These are phyloP conservation scores for Trichoderma sp. DNA, from an alignment of 2,329 filamentous ascomycete genomes.

Conservation along the genomic window DNA sequence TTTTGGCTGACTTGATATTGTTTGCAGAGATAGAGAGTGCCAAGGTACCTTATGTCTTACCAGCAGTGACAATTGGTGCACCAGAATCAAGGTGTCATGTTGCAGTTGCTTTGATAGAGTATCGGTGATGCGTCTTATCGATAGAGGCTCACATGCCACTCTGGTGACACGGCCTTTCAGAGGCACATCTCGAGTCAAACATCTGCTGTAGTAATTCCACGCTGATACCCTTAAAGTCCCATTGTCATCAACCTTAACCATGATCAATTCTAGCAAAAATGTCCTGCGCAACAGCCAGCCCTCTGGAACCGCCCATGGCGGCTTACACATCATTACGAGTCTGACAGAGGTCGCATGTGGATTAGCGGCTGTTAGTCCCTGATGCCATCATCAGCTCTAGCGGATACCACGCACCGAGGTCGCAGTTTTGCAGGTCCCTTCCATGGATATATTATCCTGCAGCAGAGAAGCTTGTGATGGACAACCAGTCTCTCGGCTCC, in stretches of 20 bases:
- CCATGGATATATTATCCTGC: no score
- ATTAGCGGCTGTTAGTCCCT: background rate
- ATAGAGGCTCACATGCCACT: no score
- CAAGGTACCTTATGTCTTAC: background rate
- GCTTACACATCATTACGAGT: slow-evolving; percentile 25
- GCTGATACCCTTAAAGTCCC: background rate
- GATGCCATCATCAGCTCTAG: slow-evolving; percentile 14
- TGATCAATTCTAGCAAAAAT: background rate
- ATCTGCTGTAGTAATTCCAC: no score
- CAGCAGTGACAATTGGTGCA: no score
- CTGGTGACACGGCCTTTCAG: no score
- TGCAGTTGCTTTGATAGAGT: no score
- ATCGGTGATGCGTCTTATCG: no score
- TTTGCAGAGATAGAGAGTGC: background rate
- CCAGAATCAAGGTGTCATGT: no score
- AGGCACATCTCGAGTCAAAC: background rate
- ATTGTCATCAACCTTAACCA: background rate
- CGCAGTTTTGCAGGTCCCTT: background rate
- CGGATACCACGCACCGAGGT: slow-evolving; percentile 13
- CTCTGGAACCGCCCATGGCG: background rate
- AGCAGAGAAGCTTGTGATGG: background rate
- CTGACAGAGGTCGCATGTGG: background rate
- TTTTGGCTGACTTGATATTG: background rate
- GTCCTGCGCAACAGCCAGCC: background rate
- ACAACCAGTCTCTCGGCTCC: no score